A percentile compares a stretch with the other conserved stretches of the same genome.
Conservation (phyloP, 129 eudicot genomes). For the Oenanthe sinensis region DNA sequence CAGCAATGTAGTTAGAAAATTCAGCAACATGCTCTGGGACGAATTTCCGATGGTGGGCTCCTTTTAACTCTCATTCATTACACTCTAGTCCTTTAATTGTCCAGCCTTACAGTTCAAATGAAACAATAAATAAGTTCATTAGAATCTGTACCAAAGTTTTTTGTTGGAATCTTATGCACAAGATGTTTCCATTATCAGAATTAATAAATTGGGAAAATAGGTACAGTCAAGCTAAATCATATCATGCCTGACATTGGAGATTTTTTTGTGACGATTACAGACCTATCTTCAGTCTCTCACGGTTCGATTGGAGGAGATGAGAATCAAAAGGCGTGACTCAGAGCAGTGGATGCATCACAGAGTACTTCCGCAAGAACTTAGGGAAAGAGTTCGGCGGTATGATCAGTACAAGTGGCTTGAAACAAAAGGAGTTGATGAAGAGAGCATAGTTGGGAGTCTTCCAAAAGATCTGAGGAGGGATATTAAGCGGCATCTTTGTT, state of each 20-base stretch:
- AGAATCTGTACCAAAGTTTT: not conserved
- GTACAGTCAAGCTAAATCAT: not conserved
- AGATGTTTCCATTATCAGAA: not conserved
- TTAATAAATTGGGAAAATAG: not conserved
- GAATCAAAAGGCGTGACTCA: conserved; percentile 78
- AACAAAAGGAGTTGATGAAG: conserved; percentile 96
- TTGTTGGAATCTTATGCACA: not conserved
- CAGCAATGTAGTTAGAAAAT: not conserved
- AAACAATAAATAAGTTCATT: not conserved
- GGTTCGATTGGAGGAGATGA: conserved; percentile 88
- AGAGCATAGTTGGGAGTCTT: conserved; percentile 72
- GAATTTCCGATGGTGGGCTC: not conserved
- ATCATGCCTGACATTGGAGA: not conserved
- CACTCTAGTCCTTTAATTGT: not conserved
- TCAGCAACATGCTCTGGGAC: not conserved
- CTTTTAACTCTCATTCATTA: not conserved
- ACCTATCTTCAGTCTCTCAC: conserved; percentile 87
- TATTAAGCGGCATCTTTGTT: conserved; percentile 85
- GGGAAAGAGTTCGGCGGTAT: conserved; percentile 80
- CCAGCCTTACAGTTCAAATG: not conserved
- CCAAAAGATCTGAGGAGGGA: conserved; percentile 93
- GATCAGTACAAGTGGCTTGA: conserved; percentile 93
- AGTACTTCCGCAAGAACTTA: conserved; percentile 75
- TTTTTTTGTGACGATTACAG: conserved; percentile 31
- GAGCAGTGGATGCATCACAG: conserved; percentile 99